A percentile compares a stretch with the other conserved stretches of the same genome.
Evolutionary conservation across 768 basidiomycete species (phyloP).

Genomic region (Ramaria sp.): DNA sequence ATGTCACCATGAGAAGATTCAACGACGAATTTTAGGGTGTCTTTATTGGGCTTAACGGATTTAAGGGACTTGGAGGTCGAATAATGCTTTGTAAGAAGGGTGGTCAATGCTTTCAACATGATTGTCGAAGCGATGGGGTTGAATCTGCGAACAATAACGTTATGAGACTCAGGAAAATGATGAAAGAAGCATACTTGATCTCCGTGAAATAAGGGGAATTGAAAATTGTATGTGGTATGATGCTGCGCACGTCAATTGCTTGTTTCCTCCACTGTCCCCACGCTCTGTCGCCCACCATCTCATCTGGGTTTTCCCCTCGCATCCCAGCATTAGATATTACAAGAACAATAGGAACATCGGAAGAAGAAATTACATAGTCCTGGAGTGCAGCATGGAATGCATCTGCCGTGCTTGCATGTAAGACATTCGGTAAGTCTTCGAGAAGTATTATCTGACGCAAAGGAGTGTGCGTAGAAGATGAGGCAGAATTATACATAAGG

Average conservation of each 20-base stretch:
- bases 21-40: constrained; percentile 64
- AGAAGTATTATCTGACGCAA: constrained; percentile 59
- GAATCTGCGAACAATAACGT: constrained; percentile 42
- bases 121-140: constrained; percentile 87
- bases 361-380: constrained; percentile 32
- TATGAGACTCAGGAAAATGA: not conserved
- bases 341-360: constrained; percentile 57
- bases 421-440: constrained; percentile 86
- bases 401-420: constrained; percentile 55
- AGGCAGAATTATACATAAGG: constrained; percentile 5
- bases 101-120: constrained; percentile 66
- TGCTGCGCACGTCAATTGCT: constrained; percentile 54
- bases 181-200: constrained; percentile 48
- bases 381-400: constrained; percentile 65
- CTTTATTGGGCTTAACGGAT: constrained; percentile 21
- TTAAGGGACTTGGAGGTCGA: constrained; percentile 18
- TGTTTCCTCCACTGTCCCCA: constrained; percentile 36
- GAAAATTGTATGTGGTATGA: constrained; percentile 59
- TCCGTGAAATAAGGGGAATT: constrained; percentile 68
- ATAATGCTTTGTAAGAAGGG: constrained; percentile 41
- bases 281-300: constrained; percentile 31
- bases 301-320: constrained; percentile 51
- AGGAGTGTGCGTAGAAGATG: constrained; percentile 3
- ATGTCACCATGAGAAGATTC: constrained; percentile 85
- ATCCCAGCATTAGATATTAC: constrained; percentile 76